Evolutionary conservation across 495 filamentous ascomycete genomes (phyloP).

Genomic region (Xylaria nigripes): DNA sequence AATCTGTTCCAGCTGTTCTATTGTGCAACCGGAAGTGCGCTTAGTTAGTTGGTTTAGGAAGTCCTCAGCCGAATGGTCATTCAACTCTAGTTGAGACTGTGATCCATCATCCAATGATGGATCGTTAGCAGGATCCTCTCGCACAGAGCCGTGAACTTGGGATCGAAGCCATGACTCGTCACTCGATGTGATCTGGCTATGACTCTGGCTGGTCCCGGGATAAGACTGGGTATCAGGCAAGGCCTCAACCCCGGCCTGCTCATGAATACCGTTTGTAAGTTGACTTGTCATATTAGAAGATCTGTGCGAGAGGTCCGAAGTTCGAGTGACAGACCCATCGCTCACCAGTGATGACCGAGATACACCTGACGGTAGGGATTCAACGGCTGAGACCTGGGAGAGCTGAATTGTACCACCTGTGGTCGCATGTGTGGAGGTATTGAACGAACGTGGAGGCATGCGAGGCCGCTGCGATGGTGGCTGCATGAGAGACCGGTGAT

Average conservation of each 20-base stretch:
- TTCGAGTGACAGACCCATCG: conserved; percentile 82
- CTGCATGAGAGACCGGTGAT: conserved; percentile 27
- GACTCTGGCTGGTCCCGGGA: conserved; percentile 29
- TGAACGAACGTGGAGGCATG: conserved; percentile 18
- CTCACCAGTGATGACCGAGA: conserved; percentile 70
- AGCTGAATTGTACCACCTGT: conserved; percentile 34
- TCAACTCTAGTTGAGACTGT: conserved; percentile 43
- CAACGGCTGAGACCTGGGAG: conserved; percentile 65
- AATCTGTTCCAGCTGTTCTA: conserved; percentile 93
- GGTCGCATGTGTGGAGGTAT: conserved; percentile 26
- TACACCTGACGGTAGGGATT: conserved; percentile 66
- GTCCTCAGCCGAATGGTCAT: conserved; percentile 44
- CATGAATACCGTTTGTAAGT: conserved; percentile 47
- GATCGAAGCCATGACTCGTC: conserved; percentile 42
- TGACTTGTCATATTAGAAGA: conserved; percentile 55
- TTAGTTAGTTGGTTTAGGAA: conserved; percentile 53
- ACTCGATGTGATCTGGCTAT: conserved; percentile 32
- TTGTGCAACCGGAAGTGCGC: conserved; percentile 66
- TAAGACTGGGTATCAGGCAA: conserved; percentile 52
- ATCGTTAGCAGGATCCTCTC: conserved; percentile 32
- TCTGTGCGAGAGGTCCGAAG: conserved; percentile 55
- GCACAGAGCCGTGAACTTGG: conserved; percentile 40
- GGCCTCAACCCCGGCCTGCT: conserved; percentile 22
- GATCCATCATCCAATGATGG: conserved; percentile 18
- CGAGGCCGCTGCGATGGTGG: conserved; percentile 27